A percentile compares a stretch with the other conserved stretches of the same genome.
Conservation (phyloP, 208 protist genomes). For the Porcisia hertigi region DNA sequence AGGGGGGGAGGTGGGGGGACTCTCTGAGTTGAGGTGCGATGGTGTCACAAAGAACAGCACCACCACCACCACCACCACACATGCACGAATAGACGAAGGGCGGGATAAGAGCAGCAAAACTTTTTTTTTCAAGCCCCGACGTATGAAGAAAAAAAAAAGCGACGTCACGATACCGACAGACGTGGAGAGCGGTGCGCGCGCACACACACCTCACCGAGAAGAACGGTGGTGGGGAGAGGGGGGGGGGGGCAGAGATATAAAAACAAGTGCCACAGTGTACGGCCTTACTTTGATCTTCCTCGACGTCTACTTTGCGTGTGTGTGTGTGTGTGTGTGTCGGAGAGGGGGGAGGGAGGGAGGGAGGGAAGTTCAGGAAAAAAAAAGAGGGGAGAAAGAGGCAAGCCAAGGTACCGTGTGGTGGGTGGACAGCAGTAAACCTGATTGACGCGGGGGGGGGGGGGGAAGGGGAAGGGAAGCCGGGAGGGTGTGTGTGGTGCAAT, state of each 20-base stretch:
- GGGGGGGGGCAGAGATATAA: no score
- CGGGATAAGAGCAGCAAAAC: no score
- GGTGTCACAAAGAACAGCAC: no score
- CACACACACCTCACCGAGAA: neutral
- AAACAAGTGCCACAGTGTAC: no score
- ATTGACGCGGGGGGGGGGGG: neutral
- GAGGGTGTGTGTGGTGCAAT: no score
- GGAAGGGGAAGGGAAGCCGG: no score
- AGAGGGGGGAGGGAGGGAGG: neutral
- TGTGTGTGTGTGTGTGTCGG: slow-evolving; percentile 1
- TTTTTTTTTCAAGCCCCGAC: no score
- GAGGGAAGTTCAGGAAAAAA: neutral
- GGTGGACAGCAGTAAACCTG: neutral
- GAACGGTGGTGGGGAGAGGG: neutral
- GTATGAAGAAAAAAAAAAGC: neutral
- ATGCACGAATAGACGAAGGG: no score
- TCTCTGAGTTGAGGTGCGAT: no score
- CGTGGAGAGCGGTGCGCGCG: neutral
- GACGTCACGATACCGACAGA: neutral
- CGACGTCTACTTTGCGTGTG: neutral
- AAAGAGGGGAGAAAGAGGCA: neutral
- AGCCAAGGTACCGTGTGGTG: neutral
- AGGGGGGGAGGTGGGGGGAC: neutral
- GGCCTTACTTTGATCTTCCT: no score
- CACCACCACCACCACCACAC: no score